phyloP scores from a whole-genome alignment of 192 early-diverging fungal genomes.

The Cetraspora pellucida region DNA sequence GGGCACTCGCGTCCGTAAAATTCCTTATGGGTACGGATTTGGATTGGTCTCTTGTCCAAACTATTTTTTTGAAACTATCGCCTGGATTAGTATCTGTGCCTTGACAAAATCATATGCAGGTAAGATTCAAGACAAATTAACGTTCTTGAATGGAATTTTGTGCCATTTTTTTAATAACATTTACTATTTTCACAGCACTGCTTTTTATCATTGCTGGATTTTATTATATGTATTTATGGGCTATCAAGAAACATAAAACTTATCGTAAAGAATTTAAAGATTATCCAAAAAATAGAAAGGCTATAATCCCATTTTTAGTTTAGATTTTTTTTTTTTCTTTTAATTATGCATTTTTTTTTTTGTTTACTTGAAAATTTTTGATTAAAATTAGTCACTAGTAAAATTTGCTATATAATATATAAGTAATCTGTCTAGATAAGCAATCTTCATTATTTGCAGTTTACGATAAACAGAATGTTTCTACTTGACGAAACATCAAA shows the following conservation, averaged over 20 bases:
- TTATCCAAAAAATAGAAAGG: constrained; percentile 85
- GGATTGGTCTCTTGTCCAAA: constrained; percentile 88
- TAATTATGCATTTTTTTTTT: background rate
- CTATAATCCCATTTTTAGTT: constrained; percentile 71
- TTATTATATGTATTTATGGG: constrained; percentile 94
- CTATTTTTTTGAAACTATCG: constrained; percentile 87
- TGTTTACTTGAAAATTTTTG: background rate
- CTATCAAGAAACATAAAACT: constrained; percentile 91
- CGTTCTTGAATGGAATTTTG: background rate
- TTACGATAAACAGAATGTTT: too few species aligned
- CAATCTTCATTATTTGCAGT: too few species aligned
- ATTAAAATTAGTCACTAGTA: too few species aligned
- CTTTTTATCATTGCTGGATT: constrained; percentile 71
- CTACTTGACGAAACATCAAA: background rate
- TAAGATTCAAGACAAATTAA: constrained; percentile 16
- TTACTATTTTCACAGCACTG: constrained; percentile 43
- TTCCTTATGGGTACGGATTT: constrained; percentile 93
- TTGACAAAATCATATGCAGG: constrained; percentile 73
- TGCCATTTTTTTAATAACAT: background rate
- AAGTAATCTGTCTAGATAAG: too few species aligned
- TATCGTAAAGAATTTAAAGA: constrained; percentile 90
- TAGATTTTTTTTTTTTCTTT: constrained; percentile 33
- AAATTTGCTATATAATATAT: too few species aligned
- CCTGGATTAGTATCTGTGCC: constrained; percentile 75
- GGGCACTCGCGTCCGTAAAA: constrained; percentile 80